phyloP scores from a whole-genome alignment of 2,329 filamentous ascomycete genomes.

The Gaeumannomyces sp. region DNA sequence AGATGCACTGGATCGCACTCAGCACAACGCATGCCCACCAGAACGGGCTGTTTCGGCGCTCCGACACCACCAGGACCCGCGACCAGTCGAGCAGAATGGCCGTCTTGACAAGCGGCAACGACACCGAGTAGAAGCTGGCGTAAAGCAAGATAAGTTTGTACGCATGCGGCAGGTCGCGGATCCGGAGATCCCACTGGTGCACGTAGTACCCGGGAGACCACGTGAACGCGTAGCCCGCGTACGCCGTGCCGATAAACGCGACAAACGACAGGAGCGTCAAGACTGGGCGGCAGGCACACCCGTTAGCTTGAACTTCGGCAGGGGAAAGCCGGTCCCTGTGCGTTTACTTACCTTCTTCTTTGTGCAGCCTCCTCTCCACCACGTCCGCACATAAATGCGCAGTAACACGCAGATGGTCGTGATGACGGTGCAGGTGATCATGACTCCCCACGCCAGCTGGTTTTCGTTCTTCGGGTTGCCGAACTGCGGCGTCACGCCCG shows the following conservation, averaged over 20 bases:
- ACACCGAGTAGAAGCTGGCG: slow-evolving; percentile 29
- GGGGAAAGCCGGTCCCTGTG: no score
- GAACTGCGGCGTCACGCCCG: slow-evolving; percentile 5
- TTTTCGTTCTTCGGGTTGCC: slow-evolving; percentile 13
- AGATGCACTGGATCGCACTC: slow-evolving; percentile 24
- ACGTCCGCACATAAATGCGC: slow-evolving; percentile 5
- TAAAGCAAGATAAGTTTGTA: slow-evolving; percentile 26
- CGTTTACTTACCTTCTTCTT: slow-evolving; percentile 6
- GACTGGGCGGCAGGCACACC: not conserved
- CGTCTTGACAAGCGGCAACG: slow-evolving; percentile 32
- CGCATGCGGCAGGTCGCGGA: slow-evolving; percentile 17
- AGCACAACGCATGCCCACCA: slow-evolving; percentile 29
- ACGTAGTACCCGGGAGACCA: slow-evolving; percentile 29
- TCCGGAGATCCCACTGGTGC: slow-evolving; percentile 27
- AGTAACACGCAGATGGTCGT: slow-evolving; percentile 19
- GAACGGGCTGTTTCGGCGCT: slow-evolving; percentile 22
- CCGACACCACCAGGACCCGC: slow-evolving; percentile 27
- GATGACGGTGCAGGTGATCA: slow-evolving; percentile 16
- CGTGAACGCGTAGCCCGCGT: slow-evolving; percentile 20
- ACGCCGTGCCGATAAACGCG: slow-evolving; percentile 16
- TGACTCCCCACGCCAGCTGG: slow-evolving; percentile 12
- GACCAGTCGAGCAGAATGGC: slow-evolving; percentile 38
- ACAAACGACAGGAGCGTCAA: slow-evolving; percentile 11
- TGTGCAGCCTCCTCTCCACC: slow-evolving; percentile 7
- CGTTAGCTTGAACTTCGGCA: not conserved